Evolutionary conservation across 345 rosid species (phyloP), one percentile per base, ranked within the genome.

Genomic region (Eucalyptus erythrocorys): DNA sequence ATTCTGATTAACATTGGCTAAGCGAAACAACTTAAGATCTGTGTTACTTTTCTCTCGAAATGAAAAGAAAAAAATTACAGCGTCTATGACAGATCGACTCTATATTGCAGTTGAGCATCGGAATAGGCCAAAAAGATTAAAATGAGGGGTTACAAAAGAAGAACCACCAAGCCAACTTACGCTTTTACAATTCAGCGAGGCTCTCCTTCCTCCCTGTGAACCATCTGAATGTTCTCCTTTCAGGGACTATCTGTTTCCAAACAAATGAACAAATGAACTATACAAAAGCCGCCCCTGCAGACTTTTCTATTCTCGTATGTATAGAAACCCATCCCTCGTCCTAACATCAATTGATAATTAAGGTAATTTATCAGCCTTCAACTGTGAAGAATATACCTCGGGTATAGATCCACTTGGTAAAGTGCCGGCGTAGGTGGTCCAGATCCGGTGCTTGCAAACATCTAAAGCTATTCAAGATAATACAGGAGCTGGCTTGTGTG

Each of bases 181-280:
- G 51, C 88, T 87, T 48, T 87, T 48, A 68, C 88, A 48, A 90
- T 84, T 91, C 88, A 50, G 88, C 91, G 89, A 90, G 91, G 48
- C 84, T 90, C 87, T 84, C 81, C 86, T 85, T 64, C 43, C 88
- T 89, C 66, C 86, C 68, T 27, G 86, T 48, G 59, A 87, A 76
- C 50, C 66, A n/a, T 82, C 37, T 17, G 88, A 66, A 89, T 80
- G 81, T 87, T 88, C 91, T 49, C 87, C 68, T 91, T 87, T 93
- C 59, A 87, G 87, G 87, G 87, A 61, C 90, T 85, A 90, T 90
- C 90, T 88, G 81, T 89, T 86, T 85, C 89, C 88, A 89, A 95
- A 94, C 93, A 94, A 95, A 94, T 94, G 92, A 94, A 94, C 90
- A 92, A 94, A 94, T 94, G 87, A 91, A 90, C 97, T 94, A 92